These are phyloP conservation scores for Penicillium sp. DNA, from an alignment of 2,329 filamentous ascomycete genomes.

Conservation along the genomic window DNA sequence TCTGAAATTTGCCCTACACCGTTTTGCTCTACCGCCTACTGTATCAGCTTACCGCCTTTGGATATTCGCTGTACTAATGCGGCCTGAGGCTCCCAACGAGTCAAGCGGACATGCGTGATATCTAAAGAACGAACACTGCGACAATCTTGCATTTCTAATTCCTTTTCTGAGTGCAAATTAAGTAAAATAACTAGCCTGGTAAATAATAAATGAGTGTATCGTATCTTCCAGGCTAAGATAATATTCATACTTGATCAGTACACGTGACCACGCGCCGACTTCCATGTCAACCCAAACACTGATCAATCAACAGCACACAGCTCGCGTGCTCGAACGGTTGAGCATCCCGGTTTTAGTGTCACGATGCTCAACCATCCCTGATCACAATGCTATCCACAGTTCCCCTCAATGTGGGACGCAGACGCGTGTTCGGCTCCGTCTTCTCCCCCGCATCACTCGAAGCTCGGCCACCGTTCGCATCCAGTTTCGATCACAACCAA, in stretches of 20 bases:
- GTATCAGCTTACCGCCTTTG: too few relatives aligned
- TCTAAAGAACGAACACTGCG: too few relatives aligned
- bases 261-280: constrained; percentile 10
- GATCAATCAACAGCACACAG: background rate
- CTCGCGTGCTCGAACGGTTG: background rate
- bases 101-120: too few relatives aligned
- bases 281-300: background rate
- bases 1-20: too few relatives aligned
- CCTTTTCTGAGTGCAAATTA: too few relatives aligned
- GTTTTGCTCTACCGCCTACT: too few relatives aligned
- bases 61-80: too few relatives aligned
- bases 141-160: too few relatives aligned
- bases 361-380: constrained; percentile 14
- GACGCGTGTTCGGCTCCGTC: constrained; percentile 43
- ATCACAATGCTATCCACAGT: constrained; percentile 25
- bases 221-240: too few relatives aligned
- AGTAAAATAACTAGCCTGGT: too few relatives aligned
- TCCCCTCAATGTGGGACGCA: constrained; percentile 28
- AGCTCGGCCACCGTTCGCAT: constrained; percentile 28
- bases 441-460: constrained; percentile 39
- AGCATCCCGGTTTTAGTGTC: background rate
- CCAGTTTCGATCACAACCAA: constrained; percentile 17
- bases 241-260: background rate
- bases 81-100: too few relatives aligned
- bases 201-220: too few relatives aligned